These are phyloP conservation scores for Dothistroma septosporum DNA, from an alignment of 2,329 filamentous ascomycete genomes.

Conservation along the genomic window DNA sequence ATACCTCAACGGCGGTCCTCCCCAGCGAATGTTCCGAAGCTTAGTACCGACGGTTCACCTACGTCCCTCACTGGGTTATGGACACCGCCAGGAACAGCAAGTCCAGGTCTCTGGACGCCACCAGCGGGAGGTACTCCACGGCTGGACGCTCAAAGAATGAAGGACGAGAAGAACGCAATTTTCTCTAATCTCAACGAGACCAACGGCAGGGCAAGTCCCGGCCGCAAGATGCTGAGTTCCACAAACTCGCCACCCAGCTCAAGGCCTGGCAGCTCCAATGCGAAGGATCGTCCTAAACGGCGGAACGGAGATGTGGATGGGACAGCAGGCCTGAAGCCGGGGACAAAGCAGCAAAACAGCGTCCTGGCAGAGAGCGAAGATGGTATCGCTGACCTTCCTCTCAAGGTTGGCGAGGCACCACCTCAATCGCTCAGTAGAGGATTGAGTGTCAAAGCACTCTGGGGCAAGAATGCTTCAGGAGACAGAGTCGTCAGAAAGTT, in stretches of 20 bases:
- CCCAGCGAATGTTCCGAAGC: constrained; percentile 23
- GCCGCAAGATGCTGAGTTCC: constrained; percentile 35
- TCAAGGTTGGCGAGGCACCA: constrained; percentile 14
- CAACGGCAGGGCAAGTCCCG: constrained; percentile 9
- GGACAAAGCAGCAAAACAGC: constrained; percentile 12
- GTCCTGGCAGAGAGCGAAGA: constrained; percentile 17
- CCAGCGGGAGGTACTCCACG: constrained; percentile 24
- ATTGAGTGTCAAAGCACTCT: constrained; percentile 40
- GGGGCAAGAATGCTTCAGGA: constrained; percentile 37
- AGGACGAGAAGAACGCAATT: constrained; percentile 20
- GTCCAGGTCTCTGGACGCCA: constrained; percentile 40
- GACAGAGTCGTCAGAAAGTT: constrained; percentile 18
- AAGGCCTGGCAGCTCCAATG: constrained; percentile 9
- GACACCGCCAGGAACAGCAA: not conserved
- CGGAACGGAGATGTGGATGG: constrained; percentile 2
- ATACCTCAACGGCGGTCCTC: constrained; percentile 23
- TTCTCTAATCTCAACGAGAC: constrained; percentile 15
- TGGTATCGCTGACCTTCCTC: constrained; percentile 16
- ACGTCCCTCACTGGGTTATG: constrained; percentile 25
- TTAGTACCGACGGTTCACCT: constrained; percentile 27
- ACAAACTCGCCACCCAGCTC: constrained; percentile 29
- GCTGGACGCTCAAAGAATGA: constrained; percentile 17
- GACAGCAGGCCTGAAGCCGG: constrained; percentile 1
- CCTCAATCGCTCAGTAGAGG: constrained; percentile 23
- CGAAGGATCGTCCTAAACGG: not conserved